Percentiles rank a stretch among this genome's conserved stretches.
These are phyloP conservation scores for Tolypocladium amazonense DNA, from an alignment of 2,329 filamentous ascomycete genomes.

Conservation along the genomic window DNA sequence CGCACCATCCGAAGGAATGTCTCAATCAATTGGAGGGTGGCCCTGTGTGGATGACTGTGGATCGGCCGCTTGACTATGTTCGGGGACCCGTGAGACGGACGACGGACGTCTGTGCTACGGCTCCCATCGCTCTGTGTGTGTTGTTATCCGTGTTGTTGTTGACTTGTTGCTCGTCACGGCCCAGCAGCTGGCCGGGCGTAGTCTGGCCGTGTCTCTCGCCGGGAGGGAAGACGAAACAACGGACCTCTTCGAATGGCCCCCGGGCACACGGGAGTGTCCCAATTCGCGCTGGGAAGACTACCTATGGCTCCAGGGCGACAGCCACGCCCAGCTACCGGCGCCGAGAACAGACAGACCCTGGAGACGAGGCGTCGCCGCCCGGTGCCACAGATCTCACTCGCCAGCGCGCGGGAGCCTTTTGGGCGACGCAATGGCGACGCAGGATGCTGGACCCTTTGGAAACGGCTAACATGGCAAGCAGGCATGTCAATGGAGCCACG, in stretches of 20 bases:
- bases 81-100: neutral
- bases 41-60: neutral
- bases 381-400: neutral
- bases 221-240: neutral
- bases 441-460: neutral
- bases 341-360: neutral
- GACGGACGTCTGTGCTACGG: neutral
- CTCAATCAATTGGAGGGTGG: neutral
- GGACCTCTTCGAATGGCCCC: neutral
- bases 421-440: neutral
- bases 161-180: neutral
- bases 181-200: neutral
- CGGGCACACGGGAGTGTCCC: neutral
- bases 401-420: neutral
- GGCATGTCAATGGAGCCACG: constrained; percentile 4
- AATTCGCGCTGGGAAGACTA: neutral
- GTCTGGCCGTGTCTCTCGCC: neutral
- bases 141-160: neutral
- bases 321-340: neutral
- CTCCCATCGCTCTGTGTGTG: neutral
- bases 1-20: neutral
- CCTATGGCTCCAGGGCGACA: neutral
- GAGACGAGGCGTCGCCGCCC: neutral
- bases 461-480: constrained; percentile 1
- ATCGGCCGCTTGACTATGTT: neutral